Evolutionary conservation across 352 stramenopile genomes (phyloP), one percentile per base, ranked within the genome.

Genomic region (Aphanomyces euteiches): DNA sequence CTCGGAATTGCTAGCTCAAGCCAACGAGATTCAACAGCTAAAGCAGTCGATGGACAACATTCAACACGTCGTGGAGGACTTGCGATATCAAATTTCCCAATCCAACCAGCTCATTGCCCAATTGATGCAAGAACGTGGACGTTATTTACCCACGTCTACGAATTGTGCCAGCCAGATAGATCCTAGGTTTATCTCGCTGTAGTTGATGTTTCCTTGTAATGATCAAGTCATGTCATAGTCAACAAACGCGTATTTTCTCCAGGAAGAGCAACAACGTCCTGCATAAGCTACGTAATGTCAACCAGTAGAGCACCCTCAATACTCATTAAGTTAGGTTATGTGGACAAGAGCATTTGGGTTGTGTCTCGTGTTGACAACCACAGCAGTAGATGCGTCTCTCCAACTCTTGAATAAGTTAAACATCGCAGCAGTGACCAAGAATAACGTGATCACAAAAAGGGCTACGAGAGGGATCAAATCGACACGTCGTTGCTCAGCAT

Each of bases 91-190:
- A 38, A 10, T 36, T 8, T 15, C 28, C n/a, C 60, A 34, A 57
- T 57, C 21, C 43, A 54, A 67, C 28, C 60, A 67, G 12, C 21
- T 34, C 0, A 12, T 57, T 8, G 17, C 17, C 47, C 60, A 67
- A 17, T 37, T 37, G 43, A 10, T 53, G 43, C 19, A 60, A 54
- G 34, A 66, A 5, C 12, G n/a, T 60, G 38, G 47, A 54, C 17
- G 17, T 0, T 54, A 17, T 54, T 54, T 58, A 3, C 8, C 7
- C 8, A 58, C 8, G 50, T 19, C 21, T 12, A 28, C 50, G 50
- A 28, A 28, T 28, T 28, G 28, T 28, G 28, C 28, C 28, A 28
- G 28, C 28, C 28, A 28, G 28, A 28, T 28, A 28, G 28, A 28
- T 28, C 28, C 28, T 28, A 28, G 28, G 28, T 28, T 28, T 28